phyloP scores from a whole-genome alignment of 1,284 basidiomycete genomes.

The Apiotrichum siamense region DNA sequence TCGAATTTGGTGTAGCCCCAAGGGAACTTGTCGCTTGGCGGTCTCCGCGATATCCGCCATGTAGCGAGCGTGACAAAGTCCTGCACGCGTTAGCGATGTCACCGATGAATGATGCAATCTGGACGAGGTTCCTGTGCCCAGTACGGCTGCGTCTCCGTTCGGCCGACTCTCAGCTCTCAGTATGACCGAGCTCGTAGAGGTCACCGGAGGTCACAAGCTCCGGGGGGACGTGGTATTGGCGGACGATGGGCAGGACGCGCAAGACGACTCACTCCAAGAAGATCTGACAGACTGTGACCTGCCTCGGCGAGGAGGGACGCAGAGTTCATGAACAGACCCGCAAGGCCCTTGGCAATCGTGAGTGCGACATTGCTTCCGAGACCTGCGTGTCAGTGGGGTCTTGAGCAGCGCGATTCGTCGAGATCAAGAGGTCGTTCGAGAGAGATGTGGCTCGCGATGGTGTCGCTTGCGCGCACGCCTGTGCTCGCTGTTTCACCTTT shows the following conservation, averaged over 20 bases:
- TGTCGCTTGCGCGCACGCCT: background rate
- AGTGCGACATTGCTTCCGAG: constrained; percentile 78
- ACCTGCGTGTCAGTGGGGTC: constrained; percentile 49
- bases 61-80: constrained; percentile 91
- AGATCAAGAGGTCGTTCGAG: background rate
- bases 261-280: constrained; percentile 36
- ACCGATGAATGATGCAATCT: background rate
- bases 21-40: constrained; percentile 61
- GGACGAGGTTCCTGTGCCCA: background rate
- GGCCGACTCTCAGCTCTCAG: too few relatives aligned
- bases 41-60: constrained; percentile 78
- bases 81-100: constrained; percentile 18
- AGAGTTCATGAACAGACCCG: constrained; percentile 77
- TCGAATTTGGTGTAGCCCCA: constrained; percentile 82
- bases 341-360: constrained; percentile 74
- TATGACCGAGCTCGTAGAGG: too few relatives aligned
- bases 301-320: constrained; percentile 91
- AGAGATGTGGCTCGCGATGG: background rate
- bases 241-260: too few relatives aligned
- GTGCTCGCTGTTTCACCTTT: background rate
- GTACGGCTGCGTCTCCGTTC: too few relatives aligned
- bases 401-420: background rate
- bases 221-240: too few relatives aligned
- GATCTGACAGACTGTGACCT: constrained; percentile 84
- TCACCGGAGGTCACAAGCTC: too few relatives aligned